Evolutionary conservation across 78 protist species (phyloP), one percentile per base, ranked within the genome.

Genomic region (Monosiga brevicollis): DNA sequence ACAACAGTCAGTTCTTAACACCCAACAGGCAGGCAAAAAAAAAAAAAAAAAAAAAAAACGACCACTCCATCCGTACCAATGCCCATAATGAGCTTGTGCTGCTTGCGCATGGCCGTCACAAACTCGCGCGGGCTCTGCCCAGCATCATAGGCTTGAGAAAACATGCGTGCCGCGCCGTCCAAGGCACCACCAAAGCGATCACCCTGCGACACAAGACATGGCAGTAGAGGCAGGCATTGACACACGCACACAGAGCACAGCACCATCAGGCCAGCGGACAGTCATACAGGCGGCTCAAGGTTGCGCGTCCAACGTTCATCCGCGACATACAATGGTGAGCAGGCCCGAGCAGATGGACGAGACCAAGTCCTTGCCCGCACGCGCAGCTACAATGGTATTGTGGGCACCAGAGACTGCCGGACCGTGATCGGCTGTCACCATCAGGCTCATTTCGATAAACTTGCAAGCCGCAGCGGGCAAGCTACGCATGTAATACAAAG

Each of bases 101-200:
- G 55, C 34, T 82, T 38, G 77, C 88, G 91, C 96, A 94, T 94
- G 22, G 76, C 39, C 62, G 78, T 92, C 36, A 95, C 98, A 76
- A 94, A 94, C 78, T 91, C 84, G 1, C 85, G 86, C 40, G 98
- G 91, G 35, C 76, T n/a, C 36, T 90, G 75, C 3, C 89, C 90
- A 23, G 81, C 2, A 82, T 94, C 97, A 37, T 42, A 72, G 20
- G 95, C 98, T 26, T 73, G 71, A 39, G 75, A 78, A 84, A 94
- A 94, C 38, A 72, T 36, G 42, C 79, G 55, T 34, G 95, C 95
- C 11, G 95, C 89, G 37, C 84, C 96, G 54, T 93, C 97, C 36
- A 94, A 83, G 0, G 98, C 98, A 39, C 98, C 98, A 23, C 98
- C 98, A 73, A 94, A 95, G 40, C 98, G 95, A 62, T 95, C 97